A percentile compares a stretch with the other conserved stretches of the same genome.
phyloP scores from a whole-genome alignment of 331 rosid genomes.

The Acacia pycnantha region DNA sequence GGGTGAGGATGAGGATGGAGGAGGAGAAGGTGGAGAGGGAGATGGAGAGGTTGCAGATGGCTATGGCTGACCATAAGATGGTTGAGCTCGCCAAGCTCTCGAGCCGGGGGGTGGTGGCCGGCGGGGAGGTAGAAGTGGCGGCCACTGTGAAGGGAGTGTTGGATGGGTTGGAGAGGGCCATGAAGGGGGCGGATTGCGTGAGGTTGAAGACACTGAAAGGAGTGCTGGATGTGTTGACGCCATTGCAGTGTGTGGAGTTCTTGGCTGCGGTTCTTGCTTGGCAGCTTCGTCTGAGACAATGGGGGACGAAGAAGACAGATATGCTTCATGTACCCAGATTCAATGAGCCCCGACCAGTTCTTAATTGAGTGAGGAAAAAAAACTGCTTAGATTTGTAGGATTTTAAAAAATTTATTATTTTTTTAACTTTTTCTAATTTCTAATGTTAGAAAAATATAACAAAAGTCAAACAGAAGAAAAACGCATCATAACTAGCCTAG shows the following conservation, averaged over 20 bases:
- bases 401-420: not conserved
- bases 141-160: slow-evolving; percentile 42
- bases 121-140: slow-evolving; percentile 30
- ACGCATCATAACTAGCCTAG: too few species aligned
- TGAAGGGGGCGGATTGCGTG: slow-evolving; percentile 81
- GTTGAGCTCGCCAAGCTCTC: slow-evolving; percentile 40
- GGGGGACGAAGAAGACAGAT: slow-evolving; percentile 34
- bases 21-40: slow-evolving; percentile 53
- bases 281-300: slow-evolving; percentile 45
- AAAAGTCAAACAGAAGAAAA: too few species aligned
- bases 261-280: slow-evolving; percentile 45
- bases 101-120: not conserved
- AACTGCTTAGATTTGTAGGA: not conserved
- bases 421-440: not conserved
- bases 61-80: slow-evolving; percentile 58
- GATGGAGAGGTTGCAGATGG: slow-evolving; percentile 69
- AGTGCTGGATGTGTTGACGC: slow-evolving; percentile 57
- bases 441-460: not conserved
- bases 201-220: slow-evolving; percentile 69
- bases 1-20: slow-evolving; percentile 40
- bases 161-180: slow-evolving; percentile 52
- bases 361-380: not conserved
- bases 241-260: slow-evolving; percentile 63
- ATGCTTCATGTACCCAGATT: not conserved
- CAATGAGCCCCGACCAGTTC: not conserved